Conservation (phyloP, 2,329 filamentous ascomycete species). For the Pyrenochaeta sp. region DNA sequence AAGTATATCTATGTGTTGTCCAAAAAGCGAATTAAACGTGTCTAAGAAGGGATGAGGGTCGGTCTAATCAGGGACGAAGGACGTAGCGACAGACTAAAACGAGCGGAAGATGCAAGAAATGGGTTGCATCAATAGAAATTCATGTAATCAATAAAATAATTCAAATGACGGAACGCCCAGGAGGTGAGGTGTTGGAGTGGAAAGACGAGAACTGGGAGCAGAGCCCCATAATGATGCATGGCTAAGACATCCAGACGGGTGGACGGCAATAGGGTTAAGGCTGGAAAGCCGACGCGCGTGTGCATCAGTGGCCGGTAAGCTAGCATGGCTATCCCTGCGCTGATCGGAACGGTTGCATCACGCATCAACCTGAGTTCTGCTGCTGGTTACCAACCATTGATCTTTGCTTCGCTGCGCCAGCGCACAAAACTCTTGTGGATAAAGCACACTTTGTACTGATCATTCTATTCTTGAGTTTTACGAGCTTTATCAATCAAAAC, state of each 20-base stretch:
- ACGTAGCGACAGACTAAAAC: not conserved
- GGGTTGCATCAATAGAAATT: not conserved
- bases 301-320: constrained; percentile 7
- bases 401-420: not conserved
- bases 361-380: not conserved
- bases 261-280: constrained; percentile 3
- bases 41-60: not conserved
- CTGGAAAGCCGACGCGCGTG: constrained; percentile 7
- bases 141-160: not conserved
- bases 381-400: not conserved
- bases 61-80: not conserved
- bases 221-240: constrained; percentile 12
- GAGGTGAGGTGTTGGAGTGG: constrained; percentile 1
- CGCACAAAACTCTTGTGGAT: not conserved
- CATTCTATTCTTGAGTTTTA: not conserved
- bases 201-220: constrained; percentile 5
- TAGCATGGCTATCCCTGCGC: constrained; percentile 12
- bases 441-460: not conserved
- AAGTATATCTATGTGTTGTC: not conserved
- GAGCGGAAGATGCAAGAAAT: not conserved
- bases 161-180: not conserved
- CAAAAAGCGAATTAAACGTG: not conserved
- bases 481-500: not conserved
- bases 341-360: constrained; percentile 9
- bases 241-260: not conserved